Evolutionary conservation across 83 land plant species (phyloP).

Genomic region (Thuja plicata): DNA sequence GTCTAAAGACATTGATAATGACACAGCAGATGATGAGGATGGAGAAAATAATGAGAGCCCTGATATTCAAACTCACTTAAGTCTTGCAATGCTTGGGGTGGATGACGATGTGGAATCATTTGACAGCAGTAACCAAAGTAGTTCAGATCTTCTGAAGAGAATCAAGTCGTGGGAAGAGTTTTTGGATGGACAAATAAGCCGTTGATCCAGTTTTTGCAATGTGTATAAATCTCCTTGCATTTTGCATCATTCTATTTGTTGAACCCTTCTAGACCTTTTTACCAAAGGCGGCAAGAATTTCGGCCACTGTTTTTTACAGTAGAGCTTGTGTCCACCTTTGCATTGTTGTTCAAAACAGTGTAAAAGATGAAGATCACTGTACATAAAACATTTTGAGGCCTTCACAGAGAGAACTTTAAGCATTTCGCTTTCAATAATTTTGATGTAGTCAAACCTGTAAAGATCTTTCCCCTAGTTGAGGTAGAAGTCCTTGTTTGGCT

Average conservation of each 20-base stretch:
- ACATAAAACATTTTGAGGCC: background rate
- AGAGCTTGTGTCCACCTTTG: background rate
- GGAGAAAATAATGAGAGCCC: conserved; percentile 49
- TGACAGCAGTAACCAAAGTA: conserved; percentile 38
- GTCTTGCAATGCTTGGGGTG: conserved; percentile 67
- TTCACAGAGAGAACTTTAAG: background rate
- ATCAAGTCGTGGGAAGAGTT: conserved; percentile 61
- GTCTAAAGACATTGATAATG: conserved; percentile 7
- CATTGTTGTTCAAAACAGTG: background rate
- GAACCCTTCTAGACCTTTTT: background rate
- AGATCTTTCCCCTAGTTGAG: background rate
- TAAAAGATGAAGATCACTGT: background rate
- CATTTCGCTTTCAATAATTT: background rate
- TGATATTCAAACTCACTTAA: conserved; percentile 48
- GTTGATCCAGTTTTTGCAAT: conserved; percentile 65
- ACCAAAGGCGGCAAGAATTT: background rate
- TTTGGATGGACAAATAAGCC: conserved; percentile 61
- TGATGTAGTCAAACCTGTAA: background rate
- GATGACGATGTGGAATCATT: conserved; percentile 57
- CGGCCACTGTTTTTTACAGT: background rate
- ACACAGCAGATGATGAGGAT: conserved; percentile 26
- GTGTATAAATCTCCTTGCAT: background rate
- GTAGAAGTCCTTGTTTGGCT: background rate
- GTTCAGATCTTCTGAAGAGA: conserved; percentile 18
- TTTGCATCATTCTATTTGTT: background rate